Evolutionary conservation across 1,139 yeast genomes (phyloP).

Genomic region (Suhomyces bokatorum): DNA sequence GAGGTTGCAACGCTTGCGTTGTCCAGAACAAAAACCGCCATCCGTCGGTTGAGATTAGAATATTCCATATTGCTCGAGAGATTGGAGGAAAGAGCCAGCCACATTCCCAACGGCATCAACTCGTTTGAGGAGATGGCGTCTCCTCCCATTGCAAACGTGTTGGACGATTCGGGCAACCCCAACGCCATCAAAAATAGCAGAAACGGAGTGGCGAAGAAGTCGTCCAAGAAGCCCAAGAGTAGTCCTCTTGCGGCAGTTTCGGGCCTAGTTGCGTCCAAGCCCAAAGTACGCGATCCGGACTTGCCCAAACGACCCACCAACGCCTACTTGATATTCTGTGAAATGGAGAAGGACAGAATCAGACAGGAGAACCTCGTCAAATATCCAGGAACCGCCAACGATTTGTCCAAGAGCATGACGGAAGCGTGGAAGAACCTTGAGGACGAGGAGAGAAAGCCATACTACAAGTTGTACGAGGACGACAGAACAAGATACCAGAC

Average conservation of each 20-base stretch:
- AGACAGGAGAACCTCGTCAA: constrained; percentile 51
- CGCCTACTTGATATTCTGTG: constrained; percentile 86
- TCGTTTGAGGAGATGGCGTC: constrained; percentile 44
- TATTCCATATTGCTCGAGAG: constrained; percentile 78
- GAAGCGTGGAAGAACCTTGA: constrained; percentile 83
- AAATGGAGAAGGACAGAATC: constrained; percentile 74
- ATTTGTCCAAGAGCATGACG: constrained; percentile 73
- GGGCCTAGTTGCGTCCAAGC: constrained; percentile 20
- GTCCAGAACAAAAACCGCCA: constrained; percentile 72
- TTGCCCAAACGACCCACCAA: constrained; percentile 89
- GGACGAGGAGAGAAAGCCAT: constrained; percentile 73
- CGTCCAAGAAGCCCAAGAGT: constrained; percentile 19
- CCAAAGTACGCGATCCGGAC: constrained; percentile 66
- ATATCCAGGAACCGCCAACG: constrained; percentile 53
- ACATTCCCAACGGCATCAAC: constrained; percentile 33
- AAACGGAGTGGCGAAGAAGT: constrained; percentile 25
- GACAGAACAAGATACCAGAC: constrained; percentile 74
- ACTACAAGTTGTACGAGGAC: constrained; percentile 72
- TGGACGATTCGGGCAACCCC: constrained; percentile 34
- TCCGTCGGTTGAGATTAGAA: constrained; percentile 79
- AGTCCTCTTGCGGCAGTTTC: constrained; percentile 11
- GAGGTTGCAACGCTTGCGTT: constrained; percentile 78
- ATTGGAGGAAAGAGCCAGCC: constrained; percentile 59
- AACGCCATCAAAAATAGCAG: constrained; percentile 23
- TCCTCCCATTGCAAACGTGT: constrained; percentile 41